A percentile compares a stretch with the other conserved stretches of the same genome.
Evolutionary conservation across 495 filamentous ascomycete genomes (phyloP).

Genomic region (Penicillium goetzii): DNA sequence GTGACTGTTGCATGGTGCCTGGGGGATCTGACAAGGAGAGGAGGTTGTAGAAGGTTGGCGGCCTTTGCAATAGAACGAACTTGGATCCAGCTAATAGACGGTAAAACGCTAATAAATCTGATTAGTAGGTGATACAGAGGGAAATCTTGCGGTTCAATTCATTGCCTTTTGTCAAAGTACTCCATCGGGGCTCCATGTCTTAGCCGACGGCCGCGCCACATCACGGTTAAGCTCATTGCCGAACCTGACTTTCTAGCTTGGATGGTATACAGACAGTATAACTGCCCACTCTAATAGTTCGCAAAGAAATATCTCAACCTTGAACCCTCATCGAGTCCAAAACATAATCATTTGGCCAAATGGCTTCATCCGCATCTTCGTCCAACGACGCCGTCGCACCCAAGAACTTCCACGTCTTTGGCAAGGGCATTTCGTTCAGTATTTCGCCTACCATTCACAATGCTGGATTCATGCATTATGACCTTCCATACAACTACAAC

Average conservation of each 20-base stretch:
- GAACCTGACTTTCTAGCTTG: not conserved
- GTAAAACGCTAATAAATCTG: not conserved
- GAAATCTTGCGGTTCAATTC: not conserved
- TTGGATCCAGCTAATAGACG: not conserved
- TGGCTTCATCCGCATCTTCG: not conserved
- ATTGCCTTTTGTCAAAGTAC: not conserved
- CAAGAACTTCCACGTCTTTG: conserved; percentile 58
- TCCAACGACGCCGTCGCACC: not conserved
- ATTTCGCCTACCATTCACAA: conserved; percentile 73
- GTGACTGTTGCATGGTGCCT: not conserved
- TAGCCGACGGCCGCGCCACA: not conserved
- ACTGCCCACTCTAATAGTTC: not conserved
- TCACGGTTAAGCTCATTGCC: conserved; percentile 15
- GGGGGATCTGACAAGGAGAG: not conserved
- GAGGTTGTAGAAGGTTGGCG: not conserved
- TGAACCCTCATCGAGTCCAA: not conserved
- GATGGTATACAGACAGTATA: not conserved
- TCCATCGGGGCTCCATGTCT: not conserved
- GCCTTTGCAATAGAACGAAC: not conserved
- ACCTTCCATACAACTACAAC: conserved; percentile 66
- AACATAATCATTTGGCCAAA: not conserved
- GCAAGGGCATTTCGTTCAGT: conserved; percentile 66
- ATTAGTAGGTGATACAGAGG: not conserved
- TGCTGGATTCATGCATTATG: conserved; percentile 64
- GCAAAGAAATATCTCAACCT: not conserved